Percentiles rank a stretch among this genome's conserved stretches.
These are phyloP conservation scores for Osmanthus fragrans DNA, from an alignment of 257 asterid species.

Conservation along the genomic window DNA sequence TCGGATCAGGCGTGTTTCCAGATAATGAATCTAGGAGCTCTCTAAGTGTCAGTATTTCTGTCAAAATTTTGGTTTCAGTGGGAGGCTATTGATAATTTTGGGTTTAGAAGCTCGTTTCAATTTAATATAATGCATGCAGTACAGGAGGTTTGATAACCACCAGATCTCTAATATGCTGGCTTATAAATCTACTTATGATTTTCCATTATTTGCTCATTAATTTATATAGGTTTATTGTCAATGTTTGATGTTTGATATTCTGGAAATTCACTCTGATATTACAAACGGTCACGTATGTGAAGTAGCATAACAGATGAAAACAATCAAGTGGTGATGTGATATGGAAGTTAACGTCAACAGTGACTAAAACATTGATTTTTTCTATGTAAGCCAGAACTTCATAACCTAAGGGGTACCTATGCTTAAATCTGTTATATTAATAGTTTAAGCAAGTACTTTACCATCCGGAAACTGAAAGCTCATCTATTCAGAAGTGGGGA, in stretches of 20 bases:
- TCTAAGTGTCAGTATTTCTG: background rate
- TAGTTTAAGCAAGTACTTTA: background rate
- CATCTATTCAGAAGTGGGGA: background rate
- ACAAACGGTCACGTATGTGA: background rate
- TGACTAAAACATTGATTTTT: background rate
- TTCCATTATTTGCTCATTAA: background rate
- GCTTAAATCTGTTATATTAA: background rate
- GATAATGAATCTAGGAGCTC: background rate
- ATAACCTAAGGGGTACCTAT: background rate
- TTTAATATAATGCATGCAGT: background rate
- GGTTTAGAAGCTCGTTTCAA: background rate
- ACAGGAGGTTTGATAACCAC: background rate
- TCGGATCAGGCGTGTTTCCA: background rate
- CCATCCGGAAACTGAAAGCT: background rate
- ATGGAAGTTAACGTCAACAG: background rate
- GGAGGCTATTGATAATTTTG: conserved; percentile 8
- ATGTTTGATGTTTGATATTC: background rate
- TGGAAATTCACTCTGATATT: background rate
- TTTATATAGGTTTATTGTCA: background rate
- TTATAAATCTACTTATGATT: background rate
- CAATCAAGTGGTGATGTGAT: background rate
- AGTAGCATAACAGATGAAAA: background rate
- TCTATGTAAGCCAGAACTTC: background rate
- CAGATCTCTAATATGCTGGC: background rate
- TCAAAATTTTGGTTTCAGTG: background rate